phyloP scores from a whole-genome alignment of 2,329 filamentous ascomycete species.

The Diaporthe nobilis region DNA sequence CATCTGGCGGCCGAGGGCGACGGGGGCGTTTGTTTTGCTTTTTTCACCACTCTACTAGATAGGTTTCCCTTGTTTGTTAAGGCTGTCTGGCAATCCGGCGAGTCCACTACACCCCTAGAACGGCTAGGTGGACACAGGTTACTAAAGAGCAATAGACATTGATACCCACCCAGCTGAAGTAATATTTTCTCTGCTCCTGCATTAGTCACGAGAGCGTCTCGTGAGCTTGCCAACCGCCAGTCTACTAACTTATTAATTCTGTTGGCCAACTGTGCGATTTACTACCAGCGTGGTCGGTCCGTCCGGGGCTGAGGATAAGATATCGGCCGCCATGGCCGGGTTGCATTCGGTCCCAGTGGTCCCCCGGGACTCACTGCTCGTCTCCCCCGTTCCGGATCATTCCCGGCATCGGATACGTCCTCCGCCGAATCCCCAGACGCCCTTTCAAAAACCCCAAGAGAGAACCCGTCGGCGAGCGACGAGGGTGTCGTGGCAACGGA shows the following conservation, averaged over 20 bases:
- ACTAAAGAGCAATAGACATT: slow-evolving; percentile 17
- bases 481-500: slow-evolving; percentile 12
- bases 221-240: not conserved
- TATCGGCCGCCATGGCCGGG: slow-evolving; percentile 7
- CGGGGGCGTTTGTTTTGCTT: not conserved
- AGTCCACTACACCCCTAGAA: not conserved
- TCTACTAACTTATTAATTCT: not conserved
- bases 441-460: not conserved
- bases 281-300: slow-evolving; percentile 4
- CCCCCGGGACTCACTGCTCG: not conserved
- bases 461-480: not conserved
- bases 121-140: slow-evolving; percentile 1
- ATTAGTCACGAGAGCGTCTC: not conserved
- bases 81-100: not conserved
- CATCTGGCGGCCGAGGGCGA: not conserved
- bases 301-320: slow-evolving; percentile 9
- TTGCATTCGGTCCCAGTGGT: not conserved
- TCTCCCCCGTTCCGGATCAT: not conserved
- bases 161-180: slow-evolving; percentile 9
- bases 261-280: not conserved
- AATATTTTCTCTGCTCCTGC: not conserved
- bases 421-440: not conserved
- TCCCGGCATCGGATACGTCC: not conserved
- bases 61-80: slow-evolving; percentile 14
- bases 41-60: not conserved